These are phyloP conservation scores for Cladosporium sp. DNA, from an alignment of 2,329 filamentous ascomycete genomes.

Conservation along the genomic window DNA sequence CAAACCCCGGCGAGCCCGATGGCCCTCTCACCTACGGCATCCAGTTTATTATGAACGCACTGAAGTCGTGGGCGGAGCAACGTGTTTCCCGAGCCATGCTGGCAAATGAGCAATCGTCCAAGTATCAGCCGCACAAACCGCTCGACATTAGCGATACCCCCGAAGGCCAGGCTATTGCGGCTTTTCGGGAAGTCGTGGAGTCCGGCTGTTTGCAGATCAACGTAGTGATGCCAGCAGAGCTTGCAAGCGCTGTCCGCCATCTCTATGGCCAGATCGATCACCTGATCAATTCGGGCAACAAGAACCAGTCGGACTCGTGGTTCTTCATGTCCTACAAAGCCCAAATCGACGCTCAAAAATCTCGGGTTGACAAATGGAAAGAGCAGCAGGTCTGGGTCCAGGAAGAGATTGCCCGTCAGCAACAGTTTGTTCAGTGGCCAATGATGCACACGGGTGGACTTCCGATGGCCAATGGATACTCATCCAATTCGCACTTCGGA, in stretches of 20 bases:
- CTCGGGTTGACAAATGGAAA: constrained; percentile 20
- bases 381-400: constrained; percentile 18
- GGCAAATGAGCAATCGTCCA: constrained; percentile 15
- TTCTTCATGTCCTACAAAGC: constrained; percentile 28
- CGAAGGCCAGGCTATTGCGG: constrained; percentile 25
- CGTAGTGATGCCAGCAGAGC: constrained; percentile 14
- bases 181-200: constrained; percentile 28
- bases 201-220: constrained; percentile 27
- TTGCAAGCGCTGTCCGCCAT: constrained; percentile 23
- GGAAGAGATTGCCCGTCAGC: constrained; percentile 19
- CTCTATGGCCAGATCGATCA: constrained; percentile 31
- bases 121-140: background rate
- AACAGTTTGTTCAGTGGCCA: constrained; percentile 18
- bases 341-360: constrained; percentile 24
- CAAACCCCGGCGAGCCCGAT: constrained; percentile 19
- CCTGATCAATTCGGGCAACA: constrained; percentile 26
- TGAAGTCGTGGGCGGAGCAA: constrained; percentile 29
- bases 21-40: constrained; percentile 26
- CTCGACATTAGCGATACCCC: constrained; percentile 18
- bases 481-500: background rate
- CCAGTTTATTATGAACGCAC: constrained; percentile 29
- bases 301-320: constrained; percentile 19
- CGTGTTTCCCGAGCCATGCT: constrained; percentile 19
- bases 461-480: background rate
- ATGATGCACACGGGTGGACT: constrained; percentile 12